phyloP scores from a whole-genome alignment of 176 grass and related monocot species.

The Aegilops speltoides region DNA sequence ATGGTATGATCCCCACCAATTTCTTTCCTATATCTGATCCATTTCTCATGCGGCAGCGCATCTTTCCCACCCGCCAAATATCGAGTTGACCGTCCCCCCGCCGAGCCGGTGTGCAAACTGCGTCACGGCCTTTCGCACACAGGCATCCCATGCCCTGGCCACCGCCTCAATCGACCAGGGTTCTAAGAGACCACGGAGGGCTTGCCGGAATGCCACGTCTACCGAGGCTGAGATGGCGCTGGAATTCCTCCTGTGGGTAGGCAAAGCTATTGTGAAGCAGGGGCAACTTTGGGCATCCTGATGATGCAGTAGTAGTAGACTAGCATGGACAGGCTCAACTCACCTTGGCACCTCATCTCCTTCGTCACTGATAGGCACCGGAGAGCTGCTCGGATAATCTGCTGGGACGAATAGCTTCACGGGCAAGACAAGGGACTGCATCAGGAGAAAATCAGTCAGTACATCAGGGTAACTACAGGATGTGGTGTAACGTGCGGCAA shows the following conservation, averaged over 20 bases:
- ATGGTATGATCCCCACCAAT: background rate
- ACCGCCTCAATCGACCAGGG: constrained; percentile 8
- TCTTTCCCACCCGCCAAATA: constrained; percentile 7
- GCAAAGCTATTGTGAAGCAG: background rate
- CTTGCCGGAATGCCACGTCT: background rate
- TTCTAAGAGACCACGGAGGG: background rate
- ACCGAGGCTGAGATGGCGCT: background rate
- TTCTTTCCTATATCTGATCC: background rate
- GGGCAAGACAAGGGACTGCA: constrained; percentile 9
- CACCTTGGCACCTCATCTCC: constrained; percentile 4
- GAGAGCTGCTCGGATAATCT: constrained; percentile 39
- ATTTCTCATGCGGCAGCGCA: background rate
- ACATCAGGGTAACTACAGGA: background rate
- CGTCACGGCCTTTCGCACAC: background rate
- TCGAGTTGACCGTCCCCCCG: constrained; percentile 35
- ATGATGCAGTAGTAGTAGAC: background rate
- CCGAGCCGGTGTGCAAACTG: background rate
- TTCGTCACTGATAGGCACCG: background rate
- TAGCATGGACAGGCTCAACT: background rate
- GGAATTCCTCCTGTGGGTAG: constrained; percentile 13
- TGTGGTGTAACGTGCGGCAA: background rate
- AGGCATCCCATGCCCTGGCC: constrained; percentile 22
- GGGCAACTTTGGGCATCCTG: background rate
- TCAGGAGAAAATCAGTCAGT: background rate
- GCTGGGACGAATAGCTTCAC: constrained; percentile 1